phyloP scores from a whole-genome alignment of 306 rosid species.

The Vicia villosa region DNA sequence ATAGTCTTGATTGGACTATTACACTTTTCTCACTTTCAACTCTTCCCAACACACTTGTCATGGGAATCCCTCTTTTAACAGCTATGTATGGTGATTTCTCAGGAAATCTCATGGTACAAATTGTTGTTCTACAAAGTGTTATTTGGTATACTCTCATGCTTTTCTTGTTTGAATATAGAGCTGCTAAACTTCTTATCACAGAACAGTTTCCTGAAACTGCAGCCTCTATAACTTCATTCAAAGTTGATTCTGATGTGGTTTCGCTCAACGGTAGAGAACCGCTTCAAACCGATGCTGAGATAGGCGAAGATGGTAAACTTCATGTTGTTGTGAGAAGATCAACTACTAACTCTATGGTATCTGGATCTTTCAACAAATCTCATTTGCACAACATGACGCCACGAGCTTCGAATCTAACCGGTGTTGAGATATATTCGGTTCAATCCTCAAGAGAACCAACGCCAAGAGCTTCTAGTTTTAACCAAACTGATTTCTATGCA shows the following conservation, averaged over 20 bases:
- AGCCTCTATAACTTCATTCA: slow-evolving; percentile 73
- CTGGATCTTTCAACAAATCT: slow-evolving; percentile 72
- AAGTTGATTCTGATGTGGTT: slow-evolving; percentile 78
- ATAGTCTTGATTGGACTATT: slow-evolving; percentile 76
- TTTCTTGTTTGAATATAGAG: slow-evolving; percentile 80
- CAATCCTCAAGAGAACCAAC: slow-evolving; percentile 88
- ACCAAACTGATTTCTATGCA: slow-evolving; percentile 80
- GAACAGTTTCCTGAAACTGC: slow-evolving; percentile 92
- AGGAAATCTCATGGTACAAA: slow-evolving; percentile 74
- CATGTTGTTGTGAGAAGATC: slow-evolving; percentile 79
- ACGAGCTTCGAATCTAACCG: slow-evolving; percentile 78
- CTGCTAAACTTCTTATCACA: slow-evolving; percentile 73
- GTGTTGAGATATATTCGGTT: slow-evolving; percentile 86
- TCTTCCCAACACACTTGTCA: slow-evolving; percentile 89
- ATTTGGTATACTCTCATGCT: slow-evolving; percentile 90
- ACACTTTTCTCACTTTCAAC: slow-evolving; percentile 88
- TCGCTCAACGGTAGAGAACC: slow-evolving; percentile 80
- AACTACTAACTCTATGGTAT: slow-evolving; percentile 65
- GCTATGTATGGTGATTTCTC: slow-evolving; percentile 89
- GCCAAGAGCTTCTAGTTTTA: slow-evolving; percentile 85
- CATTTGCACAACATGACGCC: slow-evolving; percentile 75
- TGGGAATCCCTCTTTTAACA: slow-evolving; percentile 82
- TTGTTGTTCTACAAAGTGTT: slow-evolving; percentile 85
- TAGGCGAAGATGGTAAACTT: slow-evolving; percentile 86
- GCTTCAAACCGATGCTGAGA: slow-evolving; percentile 70